phyloP scores from a whole-genome alignment of 345 rosid genomes.

The Dipteronia sinensis region DNA sequence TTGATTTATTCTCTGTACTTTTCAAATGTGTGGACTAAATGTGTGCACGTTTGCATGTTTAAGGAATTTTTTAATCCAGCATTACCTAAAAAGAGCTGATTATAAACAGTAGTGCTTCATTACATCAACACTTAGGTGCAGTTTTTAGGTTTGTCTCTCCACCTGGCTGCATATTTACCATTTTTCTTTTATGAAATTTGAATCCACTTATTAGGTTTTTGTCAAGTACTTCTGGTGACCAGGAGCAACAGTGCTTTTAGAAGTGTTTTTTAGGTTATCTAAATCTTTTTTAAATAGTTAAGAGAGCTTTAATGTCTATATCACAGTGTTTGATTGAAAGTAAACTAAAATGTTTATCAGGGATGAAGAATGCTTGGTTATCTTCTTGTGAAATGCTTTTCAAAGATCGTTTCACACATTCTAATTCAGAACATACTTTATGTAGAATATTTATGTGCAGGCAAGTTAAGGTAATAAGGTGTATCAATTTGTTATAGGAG shows the following conservation, averaged over 20 bases:
- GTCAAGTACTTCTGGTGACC: background rate
- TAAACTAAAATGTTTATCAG: too few species aligned
- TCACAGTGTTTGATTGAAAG: background rate
- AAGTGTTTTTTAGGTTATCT: background rate
- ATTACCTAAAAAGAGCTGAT: constrained; percentile 14
- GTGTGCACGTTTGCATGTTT: constrained; percentile 12
- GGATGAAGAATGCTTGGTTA: background rate
- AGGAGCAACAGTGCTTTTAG: background rate
- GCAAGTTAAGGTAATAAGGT: too few species aligned
- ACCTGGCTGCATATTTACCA: background rate
- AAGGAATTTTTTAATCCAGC: constrained; percentile 4
- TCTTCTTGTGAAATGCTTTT: background rate
- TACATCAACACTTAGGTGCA: constrained; percentile 13
- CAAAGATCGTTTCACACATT: background rate
- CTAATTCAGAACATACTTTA: background rate
- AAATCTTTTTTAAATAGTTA: background rate
- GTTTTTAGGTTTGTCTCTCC: constrained; percentile 8
- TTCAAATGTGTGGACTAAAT: constrained; percentile 4
- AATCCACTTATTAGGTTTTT: constrained; percentile 1
- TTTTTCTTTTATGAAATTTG: background rate
- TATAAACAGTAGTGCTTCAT: constrained; percentile 18
- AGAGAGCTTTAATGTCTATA: background rate
- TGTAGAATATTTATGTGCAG: too few species aligned
- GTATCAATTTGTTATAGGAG: background rate
- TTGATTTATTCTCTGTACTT: background rate